Conservation (phyloP, 352 stramenopile genomes). For the Globisporangium canariense region DNA sequence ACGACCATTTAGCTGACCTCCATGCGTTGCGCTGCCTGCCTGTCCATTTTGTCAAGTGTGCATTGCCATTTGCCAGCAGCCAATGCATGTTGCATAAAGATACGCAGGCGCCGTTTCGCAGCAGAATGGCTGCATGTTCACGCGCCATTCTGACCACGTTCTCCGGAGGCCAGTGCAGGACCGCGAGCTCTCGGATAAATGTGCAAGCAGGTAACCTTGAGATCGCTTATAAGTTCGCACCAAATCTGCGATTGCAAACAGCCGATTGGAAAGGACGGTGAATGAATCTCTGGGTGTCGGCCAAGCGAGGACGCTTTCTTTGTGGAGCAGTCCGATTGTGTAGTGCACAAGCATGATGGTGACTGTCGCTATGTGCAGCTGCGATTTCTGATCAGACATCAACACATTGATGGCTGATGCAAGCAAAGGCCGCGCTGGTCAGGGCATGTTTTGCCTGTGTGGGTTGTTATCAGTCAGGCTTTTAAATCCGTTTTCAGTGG, state of each 20-base stretch:
- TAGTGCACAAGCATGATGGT: background rate
- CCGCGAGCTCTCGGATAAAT: background rate
- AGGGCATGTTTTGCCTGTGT: background rate
- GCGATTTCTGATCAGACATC: background rate
- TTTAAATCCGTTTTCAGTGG: background rate
- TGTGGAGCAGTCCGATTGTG: background rate
- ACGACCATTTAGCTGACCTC: no score
- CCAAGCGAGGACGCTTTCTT: background rate
- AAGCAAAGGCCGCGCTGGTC: no score
- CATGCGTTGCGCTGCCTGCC: background rate
- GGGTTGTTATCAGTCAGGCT: background rate
- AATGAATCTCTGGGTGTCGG: background rate
- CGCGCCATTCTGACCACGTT: background rate
- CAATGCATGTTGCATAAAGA: background rate
- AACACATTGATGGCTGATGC: background rate
- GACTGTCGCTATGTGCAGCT: background rate
- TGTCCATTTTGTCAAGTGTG: background rate
- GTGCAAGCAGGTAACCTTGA: background rate
- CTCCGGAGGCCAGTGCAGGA: no score
- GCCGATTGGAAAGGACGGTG: no score
- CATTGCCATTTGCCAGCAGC: background rate
- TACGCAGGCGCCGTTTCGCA: background rate
- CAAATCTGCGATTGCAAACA: background rate
- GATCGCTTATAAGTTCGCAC: background rate
- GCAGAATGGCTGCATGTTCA: constrained; percentile 1